Evolutionary conservation across 768 basidiomycete genomes (phyloP).

Genomic region (Pisolithus tinctorius): DNA sequence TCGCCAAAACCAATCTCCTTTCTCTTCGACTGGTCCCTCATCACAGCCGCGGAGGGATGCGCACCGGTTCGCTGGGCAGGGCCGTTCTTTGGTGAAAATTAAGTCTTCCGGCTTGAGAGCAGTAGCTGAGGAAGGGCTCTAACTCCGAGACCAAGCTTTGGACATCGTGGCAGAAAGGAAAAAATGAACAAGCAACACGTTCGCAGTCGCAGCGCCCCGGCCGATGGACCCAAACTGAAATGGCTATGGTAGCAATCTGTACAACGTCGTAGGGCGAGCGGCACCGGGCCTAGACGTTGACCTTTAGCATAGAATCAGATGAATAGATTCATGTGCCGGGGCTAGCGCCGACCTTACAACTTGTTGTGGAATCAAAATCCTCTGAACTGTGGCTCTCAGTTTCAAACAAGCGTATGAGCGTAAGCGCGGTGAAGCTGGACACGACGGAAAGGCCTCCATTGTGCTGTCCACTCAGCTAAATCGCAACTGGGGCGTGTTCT

Average conservation of each 20-base stretch:
- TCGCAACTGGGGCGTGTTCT: conserved; percentile 46
- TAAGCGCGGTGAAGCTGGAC: conserved; percentile 35
- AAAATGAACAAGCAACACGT: conserved; percentile 4
- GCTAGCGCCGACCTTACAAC: background rate
- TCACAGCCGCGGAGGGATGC: too few species aligned
- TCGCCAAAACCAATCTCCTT: too few species aligned
- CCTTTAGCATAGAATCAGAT: conserved; percentile 7
- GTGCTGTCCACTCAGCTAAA: conserved; percentile 28
- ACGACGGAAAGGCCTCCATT: conserved; percentile 30
- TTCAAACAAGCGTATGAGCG: conserved; percentile 47
- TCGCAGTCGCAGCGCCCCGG: conserved; percentile 11
- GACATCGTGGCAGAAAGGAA: conserved; percentile 24
- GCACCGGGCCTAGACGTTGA: conserved; percentile 7
- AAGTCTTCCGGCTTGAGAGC: conserved; percentile 2
- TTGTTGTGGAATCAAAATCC: background rate
- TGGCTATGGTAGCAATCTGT: conserved; percentile 11
- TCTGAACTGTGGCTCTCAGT: conserved; percentile 8
- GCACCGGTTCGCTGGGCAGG: too few species aligned
- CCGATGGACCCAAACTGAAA: conserved; percentile 18
- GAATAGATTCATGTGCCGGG: background rate
- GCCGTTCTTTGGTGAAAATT: too few species aligned
- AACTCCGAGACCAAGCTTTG: conserved; percentile 20
- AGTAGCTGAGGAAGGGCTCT: conserved; percentile 19
- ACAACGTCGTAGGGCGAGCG: conserved; percentile 13
- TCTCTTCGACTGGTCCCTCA: too few species aligned